Conservation (phyloP, 768 basidiomycete genomes). For the Lentinula raphanica region DNA sequence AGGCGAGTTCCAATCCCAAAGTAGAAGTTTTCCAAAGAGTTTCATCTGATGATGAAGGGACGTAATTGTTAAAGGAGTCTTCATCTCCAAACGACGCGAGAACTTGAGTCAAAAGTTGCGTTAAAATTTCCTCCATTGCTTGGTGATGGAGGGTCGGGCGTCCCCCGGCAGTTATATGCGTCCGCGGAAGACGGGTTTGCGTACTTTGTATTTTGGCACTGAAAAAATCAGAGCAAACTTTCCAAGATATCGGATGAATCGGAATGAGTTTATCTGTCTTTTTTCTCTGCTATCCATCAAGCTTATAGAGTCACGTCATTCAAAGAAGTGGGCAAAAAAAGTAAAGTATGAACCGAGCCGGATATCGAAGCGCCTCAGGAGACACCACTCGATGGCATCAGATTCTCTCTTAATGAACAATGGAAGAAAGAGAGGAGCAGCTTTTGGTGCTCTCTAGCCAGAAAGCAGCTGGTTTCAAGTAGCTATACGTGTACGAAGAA, state of each 20-base stretch:
- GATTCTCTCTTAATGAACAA: slow-evolving; percentile 1
- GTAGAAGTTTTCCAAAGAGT: slow-evolving; percentile 11
- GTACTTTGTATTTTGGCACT: background rate
- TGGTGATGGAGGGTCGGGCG: slow-evolving; percentile 29
- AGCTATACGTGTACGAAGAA: too few species aligned
- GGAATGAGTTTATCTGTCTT: slow-evolving; percentile 28
- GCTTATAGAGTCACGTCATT: background rate
- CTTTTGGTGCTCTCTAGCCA: background rate
- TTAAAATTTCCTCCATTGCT: slow-evolving; percentile 28
- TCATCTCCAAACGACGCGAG: slow-evolving; percentile 17
- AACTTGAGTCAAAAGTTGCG: slow-evolving; percentile 23
- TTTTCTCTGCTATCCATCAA: background rate
- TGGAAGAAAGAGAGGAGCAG: background rate
- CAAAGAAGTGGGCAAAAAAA: background rate
- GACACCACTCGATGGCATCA: background rate
- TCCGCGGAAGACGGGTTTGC: slow-evolving; percentile 40
- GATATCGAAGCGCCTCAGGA: background rate
- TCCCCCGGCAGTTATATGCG: background rate
- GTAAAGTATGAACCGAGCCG: background rate
- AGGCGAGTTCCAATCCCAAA: slow-evolving; percentile 15
- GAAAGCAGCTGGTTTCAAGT: background rate
- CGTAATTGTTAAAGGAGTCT: background rate
- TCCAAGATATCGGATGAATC: slow-evolving; percentile 33
- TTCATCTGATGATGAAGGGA: slow-evolving; percentile 2
- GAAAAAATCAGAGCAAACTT: slow-evolving; percentile 26